Conservation (phyloP, 345 rosid species). For the Lepidium aucheri region DNA sequence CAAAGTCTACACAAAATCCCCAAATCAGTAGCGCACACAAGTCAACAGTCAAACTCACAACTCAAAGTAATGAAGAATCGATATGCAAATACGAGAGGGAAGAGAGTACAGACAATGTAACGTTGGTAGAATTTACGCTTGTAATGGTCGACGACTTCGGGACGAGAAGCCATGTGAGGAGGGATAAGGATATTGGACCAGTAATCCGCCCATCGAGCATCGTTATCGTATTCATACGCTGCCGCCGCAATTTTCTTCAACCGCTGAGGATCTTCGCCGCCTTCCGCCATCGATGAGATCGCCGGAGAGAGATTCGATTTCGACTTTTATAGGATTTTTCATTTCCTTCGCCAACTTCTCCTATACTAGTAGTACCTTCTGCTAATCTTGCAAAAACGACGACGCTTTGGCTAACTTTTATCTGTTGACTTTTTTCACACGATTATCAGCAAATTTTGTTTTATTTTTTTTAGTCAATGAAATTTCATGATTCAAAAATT, state of each 20-base stretch:
- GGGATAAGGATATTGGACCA: slow-evolving; percentile 94
- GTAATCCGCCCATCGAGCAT: slow-evolving; percentile 80
- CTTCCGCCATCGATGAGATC: slow-evolving; percentile 51
- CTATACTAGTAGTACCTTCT: background rate
- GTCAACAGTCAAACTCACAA: background rate
- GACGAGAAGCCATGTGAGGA: slow-evolving; percentile 79
- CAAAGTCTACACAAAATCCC: background rate
- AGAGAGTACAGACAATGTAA: slow-evolving; percentile 41
- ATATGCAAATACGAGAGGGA: background rate
- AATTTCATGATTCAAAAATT: too few relatives aligned
- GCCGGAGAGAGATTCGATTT: slow-evolving; percentile 11
- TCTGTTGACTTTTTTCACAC: background rate
- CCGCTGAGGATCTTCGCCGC: slow-evolving; percentile 78
- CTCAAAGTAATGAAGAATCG: background rate
- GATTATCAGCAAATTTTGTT: too few relatives aligned
- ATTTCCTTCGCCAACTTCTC: background rate
- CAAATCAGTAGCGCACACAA: background rate
- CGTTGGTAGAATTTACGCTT: slow-evolving; percentile 99
- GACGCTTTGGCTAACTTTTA: background rate
- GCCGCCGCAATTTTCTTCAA: slow-evolving; percentile 75
- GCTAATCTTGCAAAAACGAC: background rate
- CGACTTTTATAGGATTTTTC: background rate
- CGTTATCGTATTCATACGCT: slow-evolving; percentile 82
- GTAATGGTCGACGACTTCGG: slow-evolving; percentile 79
- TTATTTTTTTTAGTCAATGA: too few relatives aligned